Conservation (phyloP, 805 yeast species). For the Isabelozyma rhagii region DNA sequence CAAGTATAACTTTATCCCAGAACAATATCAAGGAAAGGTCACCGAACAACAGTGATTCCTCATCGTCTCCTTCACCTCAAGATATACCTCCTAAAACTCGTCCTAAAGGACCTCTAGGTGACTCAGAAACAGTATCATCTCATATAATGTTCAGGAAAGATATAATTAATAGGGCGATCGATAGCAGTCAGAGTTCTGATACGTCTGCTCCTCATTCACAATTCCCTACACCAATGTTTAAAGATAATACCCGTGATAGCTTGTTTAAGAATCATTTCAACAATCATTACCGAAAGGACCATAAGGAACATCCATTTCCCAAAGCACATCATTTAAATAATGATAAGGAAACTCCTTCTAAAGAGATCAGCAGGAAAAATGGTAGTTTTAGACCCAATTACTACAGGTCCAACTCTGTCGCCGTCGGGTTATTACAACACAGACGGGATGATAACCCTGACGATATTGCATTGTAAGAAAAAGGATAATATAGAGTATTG, state of each 20-base stretch:
- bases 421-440: conserved; percentile 38
- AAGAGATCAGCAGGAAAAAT: conserved; percentile 13
- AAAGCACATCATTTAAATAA: conserved; percentile 35
- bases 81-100: background rate
- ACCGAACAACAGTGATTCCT: background rate
- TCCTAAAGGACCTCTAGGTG: background rate
- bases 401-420: conserved; percentile 37
- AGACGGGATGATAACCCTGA: background rate
- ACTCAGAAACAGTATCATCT: too few species aligned
- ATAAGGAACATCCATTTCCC: conserved; percentile 37
- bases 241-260: conserved; percentile 6
- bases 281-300: conserved; percentile 50
- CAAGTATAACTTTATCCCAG: conserved; percentile 26
- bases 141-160: conserved; percentile 1
- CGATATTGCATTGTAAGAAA: background rate
- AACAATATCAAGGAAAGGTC: conserved; percentile 15
- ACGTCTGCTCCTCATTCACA: background rate
- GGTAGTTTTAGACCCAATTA: conserved; percentile 22
- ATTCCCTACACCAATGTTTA: conserved; percentile 11
- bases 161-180: background rate
- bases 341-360: conserved; percentile 25
- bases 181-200: background rate
- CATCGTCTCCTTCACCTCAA: background rate
- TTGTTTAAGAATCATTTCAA: conserved; percentile 26
- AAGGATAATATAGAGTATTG: background rate